Evolutionary conservation across 768 basidiomycete genomes (phyloP).

Genomic region (Rhizopogon sp.): DNA sequence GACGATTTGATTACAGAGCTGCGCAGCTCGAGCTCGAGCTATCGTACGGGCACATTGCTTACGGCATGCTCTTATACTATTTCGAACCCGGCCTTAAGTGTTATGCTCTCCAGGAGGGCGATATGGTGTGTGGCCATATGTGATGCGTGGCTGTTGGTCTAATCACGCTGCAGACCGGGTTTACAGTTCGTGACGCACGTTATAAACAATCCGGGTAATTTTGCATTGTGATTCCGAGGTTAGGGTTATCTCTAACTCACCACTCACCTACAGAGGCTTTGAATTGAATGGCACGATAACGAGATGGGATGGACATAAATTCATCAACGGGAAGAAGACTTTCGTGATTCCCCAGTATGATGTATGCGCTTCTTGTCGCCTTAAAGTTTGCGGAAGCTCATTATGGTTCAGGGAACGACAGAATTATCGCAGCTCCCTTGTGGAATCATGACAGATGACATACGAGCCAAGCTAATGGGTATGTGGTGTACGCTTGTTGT

Average conservation of each 20-base stretch:
- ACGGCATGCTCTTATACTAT: conserved; percentile 10
- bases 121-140: neutral
- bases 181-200: neutral
- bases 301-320: conserved; percentile 10
- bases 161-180: neutral
- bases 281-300: neutral
- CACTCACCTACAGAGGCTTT: neutral
- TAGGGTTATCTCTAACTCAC: neutral
- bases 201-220: no score
- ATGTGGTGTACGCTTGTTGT: neutral
- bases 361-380: neutral
- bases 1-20: conserved; percentile 3
- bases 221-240: neutral
- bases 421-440: conserved; percentile 4
- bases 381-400: neutral
- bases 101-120: neutral
- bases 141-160: neutral
- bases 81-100: conserved; percentile 3
- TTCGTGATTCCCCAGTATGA: conserved; percentile 3
- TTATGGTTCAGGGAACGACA: conserved; percentile 9
- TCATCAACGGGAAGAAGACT: neutral
- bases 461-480: conserved; percentile 8
- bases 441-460: conserved; percentile 5
- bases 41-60: conserved; percentile 13
- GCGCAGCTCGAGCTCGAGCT: conserved; percentile 8